Base-by-base conservation (phyloP, 2,329 filamentous ascomycete genomes). In the Phialophora expanda region DNA sequence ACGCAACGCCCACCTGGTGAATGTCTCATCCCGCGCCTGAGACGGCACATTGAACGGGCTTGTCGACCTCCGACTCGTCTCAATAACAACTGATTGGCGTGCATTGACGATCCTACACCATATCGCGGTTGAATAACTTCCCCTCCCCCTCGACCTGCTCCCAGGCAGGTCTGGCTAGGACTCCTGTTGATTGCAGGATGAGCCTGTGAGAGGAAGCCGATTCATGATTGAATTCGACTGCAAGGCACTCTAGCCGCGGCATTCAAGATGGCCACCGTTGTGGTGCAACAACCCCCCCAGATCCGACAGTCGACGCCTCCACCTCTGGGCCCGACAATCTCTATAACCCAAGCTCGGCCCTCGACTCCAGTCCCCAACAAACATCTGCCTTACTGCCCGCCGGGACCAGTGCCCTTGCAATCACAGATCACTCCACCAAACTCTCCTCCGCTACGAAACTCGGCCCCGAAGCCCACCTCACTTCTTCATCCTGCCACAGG, bases 331-430 rank as follows among this genome's bases (percentile, higher is more conserved):
- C 79, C 85, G 38, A 80, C 85, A 38, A 78, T 89, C 66, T 84
- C 81, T 46, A 80, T 90, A 70, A 88, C 87, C 75, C 84, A 84
- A 14, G 75, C 83, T 58, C 79, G 83, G 72, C 84, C 83, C 55
- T 83, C 85, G 6, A 85, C 86, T 20, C 81, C 90, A 6, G 83
- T 95, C 26, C 92, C 93, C 9, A 97, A 96, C 80, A 96, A 95
- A 78, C 92, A 97, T 78, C 83, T 97, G 26, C 93, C 93, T n/a
- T 82, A 89, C 72, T 97, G 92, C 78, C 90, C 92, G n/a, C 87
- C 93, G 1, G 93, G 93, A 1, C 89, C 91, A 68, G 86, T 81
- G 62, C 77, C 80, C 61, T 69, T 73, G 56, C 54, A 70, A 62
- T 70, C 73, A 38, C 70, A 76, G 51, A 83, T 85, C 72, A 88